Conservation (phyloP, 1,139 yeast species). For the Taphrina populina region DNA sequence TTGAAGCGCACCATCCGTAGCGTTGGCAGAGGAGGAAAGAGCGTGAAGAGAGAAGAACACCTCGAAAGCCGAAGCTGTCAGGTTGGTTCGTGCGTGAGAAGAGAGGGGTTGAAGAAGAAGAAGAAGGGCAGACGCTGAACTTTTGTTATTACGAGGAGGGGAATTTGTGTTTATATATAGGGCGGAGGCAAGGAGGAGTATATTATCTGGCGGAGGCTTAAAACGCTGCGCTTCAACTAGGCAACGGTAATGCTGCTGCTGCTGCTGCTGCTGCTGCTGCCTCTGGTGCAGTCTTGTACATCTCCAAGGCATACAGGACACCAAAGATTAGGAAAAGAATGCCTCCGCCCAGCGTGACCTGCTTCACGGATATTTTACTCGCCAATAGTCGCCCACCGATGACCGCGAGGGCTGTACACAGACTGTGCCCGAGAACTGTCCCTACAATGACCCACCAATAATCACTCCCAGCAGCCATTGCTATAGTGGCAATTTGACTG, state of each 20-base stretch:
- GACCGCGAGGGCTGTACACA: slow-evolving; percentile 93
- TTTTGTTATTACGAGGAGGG: too few species aligned
- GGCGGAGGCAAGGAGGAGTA: too few species aligned
- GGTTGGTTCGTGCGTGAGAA: too few species aligned
- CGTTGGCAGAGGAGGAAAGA: not conserved
- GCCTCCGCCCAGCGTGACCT: slow-evolving; percentile 89
- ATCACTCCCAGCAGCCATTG: slow-evolving; percentile 96
- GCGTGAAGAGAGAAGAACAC: too few species aligned
- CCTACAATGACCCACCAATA: slow-evolving; percentile 89
- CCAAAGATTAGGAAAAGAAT: slow-evolving; percentile 80
- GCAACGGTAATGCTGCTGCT: not conserved
- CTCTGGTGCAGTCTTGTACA: not conserved
- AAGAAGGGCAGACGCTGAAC: too few species aligned
- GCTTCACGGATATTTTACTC: slow-evolving; percentile 82
- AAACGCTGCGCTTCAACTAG: too few species aligned
- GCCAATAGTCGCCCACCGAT: slow-evolving; percentile 90
- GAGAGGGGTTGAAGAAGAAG: too few species aligned
- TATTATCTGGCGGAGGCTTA: too few species aligned
- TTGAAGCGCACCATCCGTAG: slow-evolving; percentile 9
- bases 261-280: not conserved
- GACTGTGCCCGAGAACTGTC: slow-evolving; percentile 82
- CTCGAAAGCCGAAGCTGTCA: too few species aligned
- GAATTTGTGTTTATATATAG: too few species aligned
- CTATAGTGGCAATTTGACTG: slow-evolving; percentile 95
- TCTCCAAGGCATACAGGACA: slow-evolving; percentile 68